Base-by-base conservation (phyloP, 176 grass and related monocot species). In the Eleusine coracana region DNA sequence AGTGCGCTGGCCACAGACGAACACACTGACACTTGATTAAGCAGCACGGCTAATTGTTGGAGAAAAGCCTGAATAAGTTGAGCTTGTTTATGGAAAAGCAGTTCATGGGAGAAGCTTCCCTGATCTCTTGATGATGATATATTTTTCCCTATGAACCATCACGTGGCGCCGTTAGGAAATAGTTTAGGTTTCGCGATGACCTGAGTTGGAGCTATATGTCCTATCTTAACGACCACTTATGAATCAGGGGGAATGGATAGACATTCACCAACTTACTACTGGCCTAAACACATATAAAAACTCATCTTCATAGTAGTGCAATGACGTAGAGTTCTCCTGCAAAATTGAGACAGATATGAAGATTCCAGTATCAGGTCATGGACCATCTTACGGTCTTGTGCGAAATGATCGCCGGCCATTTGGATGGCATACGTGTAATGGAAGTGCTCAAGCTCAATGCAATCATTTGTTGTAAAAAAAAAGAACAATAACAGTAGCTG, bases 1-100 rank as follows among this genome's bases (percentile, higher is more conserved):
- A 89, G 83, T 89, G 82, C 83, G 87, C 65, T 75, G 83, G 64
- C 44, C 82, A 89, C 37, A 46, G 18, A 65, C 20, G 71, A 81
- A 76, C 63, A 85, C 70, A 52, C 55, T 64, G 36, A 14, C 54
- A 76, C 64, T 75, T 81, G 45, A 66, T 48, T 71, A 61, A 48
- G 72, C 34, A 81, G 77, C 72, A 76, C 60, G 28, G 55, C 5
- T 36, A 44, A 76, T 65, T 85, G 72, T 81, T 85, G 71, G 87
- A 46, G 37, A 85, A 84, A 85, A 44, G 77, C 6, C 5, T 55
- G 36, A 39, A 39, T 39, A 27, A 46, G 27, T 25, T 71, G 83
- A 81, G 4, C 21, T 77, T 85, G 55, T 81, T 82, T 82, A 66
- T 23, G 18, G 7, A 58, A 79, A 87, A 84, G 69, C 21, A 56